Evolutionary conservation across 1,284 basidiomycete species (phyloP).

Genomic region (Takashimella koratensis): DNA sequence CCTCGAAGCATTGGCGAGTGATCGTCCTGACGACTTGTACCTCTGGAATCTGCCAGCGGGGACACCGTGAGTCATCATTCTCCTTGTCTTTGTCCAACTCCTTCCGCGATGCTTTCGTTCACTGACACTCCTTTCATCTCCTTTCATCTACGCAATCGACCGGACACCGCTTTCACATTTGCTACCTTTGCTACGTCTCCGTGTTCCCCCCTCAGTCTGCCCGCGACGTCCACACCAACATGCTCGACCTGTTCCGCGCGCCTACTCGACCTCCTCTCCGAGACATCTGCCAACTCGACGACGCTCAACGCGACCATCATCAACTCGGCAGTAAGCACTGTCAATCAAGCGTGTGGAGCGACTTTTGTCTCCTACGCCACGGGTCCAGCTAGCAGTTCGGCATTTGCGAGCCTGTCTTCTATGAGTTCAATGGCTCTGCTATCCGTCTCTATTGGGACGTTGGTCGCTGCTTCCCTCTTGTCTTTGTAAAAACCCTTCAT

Average conservation of each 20-base stretch:
- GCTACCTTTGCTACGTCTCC: too few relatives aligned
- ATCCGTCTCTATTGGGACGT: background rate
- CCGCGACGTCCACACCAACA: constrained; percentile 34
- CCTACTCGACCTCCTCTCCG: constrained; percentile 33
- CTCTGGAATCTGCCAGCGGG: constrained; percentile 42
- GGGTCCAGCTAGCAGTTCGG: background rate
- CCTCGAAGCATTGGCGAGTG: constrained; percentile 32
- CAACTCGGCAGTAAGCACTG: constrained; percentile 21
- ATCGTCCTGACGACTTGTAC: constrained; percentile 44
- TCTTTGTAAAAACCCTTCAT: background rate
- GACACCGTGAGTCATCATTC: constrained; percentile 33
- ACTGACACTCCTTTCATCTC: background rate
- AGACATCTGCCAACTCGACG: constrained; percentile 21
- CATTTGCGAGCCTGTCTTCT: too few relatives aligned
- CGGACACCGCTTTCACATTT: too few relatives aligned
- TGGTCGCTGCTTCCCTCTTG: background rate
- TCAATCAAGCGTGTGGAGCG: constrained; percentile 37
- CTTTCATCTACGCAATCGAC: too few relatives aligned
- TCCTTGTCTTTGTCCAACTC: background rate
- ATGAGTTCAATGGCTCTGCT: too few relatives aligned
- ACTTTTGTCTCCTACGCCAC: constrained; percentile 20
- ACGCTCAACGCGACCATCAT: constrained; percentile 38
- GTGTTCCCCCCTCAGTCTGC: constrained; percentile 26
- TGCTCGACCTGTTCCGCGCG: constrained; percentile 43
- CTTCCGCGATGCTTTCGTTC: background rate